Evolutionary conservation across 2,329 filamentous ascomycete species (phyloP).

Genomic region (Monosporascus sp.): DNA sequence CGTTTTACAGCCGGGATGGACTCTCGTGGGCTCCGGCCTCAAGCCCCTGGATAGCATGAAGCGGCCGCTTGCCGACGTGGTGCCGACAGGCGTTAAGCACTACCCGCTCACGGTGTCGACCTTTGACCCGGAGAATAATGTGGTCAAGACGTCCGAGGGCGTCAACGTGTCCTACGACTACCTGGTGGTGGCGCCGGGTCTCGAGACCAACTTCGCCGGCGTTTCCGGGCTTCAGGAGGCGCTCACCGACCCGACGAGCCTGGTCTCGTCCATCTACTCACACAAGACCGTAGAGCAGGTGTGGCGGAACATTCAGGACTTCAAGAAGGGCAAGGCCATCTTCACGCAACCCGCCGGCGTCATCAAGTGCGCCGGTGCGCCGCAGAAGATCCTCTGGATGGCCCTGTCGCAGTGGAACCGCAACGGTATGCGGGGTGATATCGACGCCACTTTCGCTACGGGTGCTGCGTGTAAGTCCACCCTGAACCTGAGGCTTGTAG

Average conservation of each 20-base stretch:
- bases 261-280: conserved; percentile 34
- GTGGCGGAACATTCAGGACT: conserved; percentile 29
- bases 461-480: conserved; percentile 22
- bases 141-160: conserved; percentile 29
- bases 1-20: conserved; percentile 29
- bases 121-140: conserved; percentile 32
- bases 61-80: conserved; percentile 23
- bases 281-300: conserved; percentile 30
- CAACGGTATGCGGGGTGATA: conserved; percentile 26
- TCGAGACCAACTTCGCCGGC: conserved; percentile 31
- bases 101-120: conserved; percentile 28
- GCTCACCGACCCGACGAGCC: conserved; percentile 26
- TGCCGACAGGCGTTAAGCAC: conserved; percentile 30
- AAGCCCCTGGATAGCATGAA: conserved; percentile 23
- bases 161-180: conserved; percentile 33
- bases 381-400: conserved; percentile 37
- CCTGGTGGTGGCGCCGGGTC: conserved; percentile 31
- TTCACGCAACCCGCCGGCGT: conserved; percentile 34
- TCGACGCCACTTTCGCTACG: conserved; percentile 31
- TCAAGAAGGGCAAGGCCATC: conserved; percentile 31
- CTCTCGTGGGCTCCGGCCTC: conserved; percentile 32
- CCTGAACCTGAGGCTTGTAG: neutral
- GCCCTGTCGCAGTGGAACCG: conserved; percentile 33
- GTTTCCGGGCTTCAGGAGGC: conserved; percentile 30
- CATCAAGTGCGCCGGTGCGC: conserved; percentile 35